Base-by-base conservation (phyloP, 257 asterid species). In the Leptodermis oblonga region DNA sequence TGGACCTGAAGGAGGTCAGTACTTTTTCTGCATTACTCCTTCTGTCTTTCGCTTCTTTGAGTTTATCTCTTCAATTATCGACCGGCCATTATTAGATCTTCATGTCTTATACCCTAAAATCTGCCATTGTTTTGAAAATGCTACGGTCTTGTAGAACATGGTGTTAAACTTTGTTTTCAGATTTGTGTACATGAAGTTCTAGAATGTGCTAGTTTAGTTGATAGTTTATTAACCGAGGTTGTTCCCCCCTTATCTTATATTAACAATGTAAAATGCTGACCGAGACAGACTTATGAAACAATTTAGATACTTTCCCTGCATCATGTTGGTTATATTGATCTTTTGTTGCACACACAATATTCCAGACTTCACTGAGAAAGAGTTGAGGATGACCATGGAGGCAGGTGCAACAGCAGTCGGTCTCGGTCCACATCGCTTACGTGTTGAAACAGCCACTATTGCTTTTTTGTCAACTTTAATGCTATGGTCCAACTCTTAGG, bases 1-100 rank as follows among this genome's bases (percentile, higher is more conserved):
- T 81, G 99, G 99, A 75, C 99, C 99, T 20, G 99, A 94, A 89
- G 99, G 99, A 87, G 99, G 99, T 92, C 55, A 83, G 88, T 76
- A 46, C 22, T 72, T 54, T 1, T 22, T 25, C 12, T 8, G 7
- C 13, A 12, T 61, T 55, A n/a, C 62, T 43, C 36, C 22, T 7
- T 41, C 28, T 59, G 33, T 23, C 26, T 62, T 25, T 43, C 8
- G 4, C 33, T 31, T 45, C 3, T 66, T 18, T 67, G 15, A 46
- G 59, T 63, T 42, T 37, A 3, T 66, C 41, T 49, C 36, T 51
- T 26, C 45, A 26, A 28, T 28, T 26, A 39, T 52, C 25, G 49
- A 65, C 31, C 52, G 45, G 56, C 59, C 37, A n/a, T n/a, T 45
- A n/a, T n/a, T 58, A 43, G 43, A 30, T 65, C 48, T 55, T 64